Evolutionary conservation across 345 rosid species (phyloP).

Genomic region (Aegle marmelos): DNA sequence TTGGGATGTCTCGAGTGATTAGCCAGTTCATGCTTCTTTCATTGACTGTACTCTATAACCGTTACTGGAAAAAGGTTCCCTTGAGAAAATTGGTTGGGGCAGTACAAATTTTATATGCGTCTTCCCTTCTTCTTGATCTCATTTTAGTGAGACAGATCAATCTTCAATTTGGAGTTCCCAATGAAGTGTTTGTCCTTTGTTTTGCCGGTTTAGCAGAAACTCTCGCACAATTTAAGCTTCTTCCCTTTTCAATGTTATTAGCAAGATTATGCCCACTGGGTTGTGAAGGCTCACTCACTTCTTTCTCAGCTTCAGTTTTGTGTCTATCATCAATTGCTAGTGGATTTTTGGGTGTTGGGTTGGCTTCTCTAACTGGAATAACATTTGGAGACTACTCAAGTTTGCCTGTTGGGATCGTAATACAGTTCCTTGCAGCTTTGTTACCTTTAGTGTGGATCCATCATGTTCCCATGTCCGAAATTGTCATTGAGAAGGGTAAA

Average conservation of each 20-base stretch:
- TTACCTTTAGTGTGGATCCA: slow-evolving; percentile 62
- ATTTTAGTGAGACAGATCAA: slow-evolving; percentile 65
- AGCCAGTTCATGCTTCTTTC: slow-evolving; percentile 75
- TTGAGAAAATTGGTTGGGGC: slow-evolving; percentile 61
- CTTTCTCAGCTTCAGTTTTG: slow-evolving; percentile 69
- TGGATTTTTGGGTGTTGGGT: slow-evolving; percentile 69
- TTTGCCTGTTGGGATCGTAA: slow-evolving; percentile 50
- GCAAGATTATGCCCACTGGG: slow-evolving; percentile 77
- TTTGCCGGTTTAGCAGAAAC: slow-evolving; percentile 81
- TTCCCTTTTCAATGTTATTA: slow-evolving; percentile 64
- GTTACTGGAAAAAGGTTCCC: slow-evolving; percentile 58
- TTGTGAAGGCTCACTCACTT: slow-evolving; percentile 86
- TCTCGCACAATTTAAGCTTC: slow-evolving; percentile 76
- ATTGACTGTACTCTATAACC: slow-evolving; percentile 53
- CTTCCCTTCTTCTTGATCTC: slow-evolving; percentile 72
- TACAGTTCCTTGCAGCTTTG: slow-evolving; percentile 70
- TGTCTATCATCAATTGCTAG: slow-evolving; percentile 76
- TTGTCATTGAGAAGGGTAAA: slow-evolving; percentile 41
- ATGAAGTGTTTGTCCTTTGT: slow-evolving; percentile 57
- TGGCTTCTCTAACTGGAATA: slow-evolving; percentile 68
- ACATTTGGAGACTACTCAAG: slow-evolving; percentile 59
- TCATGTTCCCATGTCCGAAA: slow-evolving; percentile 44
- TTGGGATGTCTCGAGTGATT: slow-evolving; percentile 78
- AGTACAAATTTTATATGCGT: slow-evolving; percentile 58
- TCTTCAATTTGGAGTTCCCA: slow-evolving; percentile 59